phyloP scores from a whole-genome alignment of 2,329 filamentous ascomycete genomes.

The Colletotrichum zoysiae region DNA sequence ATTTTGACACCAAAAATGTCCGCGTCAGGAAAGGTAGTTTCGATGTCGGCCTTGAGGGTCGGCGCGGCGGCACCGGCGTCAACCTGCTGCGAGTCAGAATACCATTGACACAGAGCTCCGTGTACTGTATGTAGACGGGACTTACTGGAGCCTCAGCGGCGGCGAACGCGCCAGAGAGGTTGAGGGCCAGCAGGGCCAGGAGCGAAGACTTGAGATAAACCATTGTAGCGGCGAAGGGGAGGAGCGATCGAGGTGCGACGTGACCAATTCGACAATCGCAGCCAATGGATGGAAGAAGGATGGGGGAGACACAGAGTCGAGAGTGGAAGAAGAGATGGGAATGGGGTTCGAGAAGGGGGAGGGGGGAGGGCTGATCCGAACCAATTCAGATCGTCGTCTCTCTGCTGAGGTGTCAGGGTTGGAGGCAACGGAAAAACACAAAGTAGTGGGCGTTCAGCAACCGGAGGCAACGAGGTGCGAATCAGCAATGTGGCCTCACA shows the following conservation, averaged over 20 bases:
- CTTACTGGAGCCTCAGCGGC: conserved; percentile 66
- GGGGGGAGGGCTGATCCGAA: conserved; percentile 10
- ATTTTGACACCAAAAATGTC: conserved; percentile 96
- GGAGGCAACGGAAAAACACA: conserved; percentile 31
- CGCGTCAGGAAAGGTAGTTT: conserved; percentile 73
- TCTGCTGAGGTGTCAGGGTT: conserved; percentile 27
- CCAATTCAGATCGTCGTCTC: conserved; percentile 27
- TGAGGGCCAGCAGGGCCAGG: conserved; percentile 78
- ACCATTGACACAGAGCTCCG: background rate
- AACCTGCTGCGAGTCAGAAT: conserved; percentile 41
- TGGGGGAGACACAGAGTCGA: conserved; percentile 11
- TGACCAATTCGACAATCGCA: conserved; percentile 50
- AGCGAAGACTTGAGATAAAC: conserved; percentile 79
- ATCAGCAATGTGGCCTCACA: conserved; percentile 40
- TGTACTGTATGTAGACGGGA: conserved; percentile 43
- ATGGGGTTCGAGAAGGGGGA: conserved; percentile 10
- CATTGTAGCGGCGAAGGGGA: conserved; percentile 65
- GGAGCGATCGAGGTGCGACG: conserved; percentile 34
- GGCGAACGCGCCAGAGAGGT: conserved; percentile 74
- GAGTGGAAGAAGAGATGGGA: conserved; percentile 7
- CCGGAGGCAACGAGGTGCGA: background rate
- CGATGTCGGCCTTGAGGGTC: conserved; percentile 71
- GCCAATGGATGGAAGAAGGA: conserved; percentile 21
- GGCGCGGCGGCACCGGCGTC: conserved; percentile 44
- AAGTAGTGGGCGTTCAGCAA: conserved; percentile 29